Base-by-base conservation (phyloP, 1,284 basidiomycete species). In the Pseudozyma tsukubaensis region DNA sequence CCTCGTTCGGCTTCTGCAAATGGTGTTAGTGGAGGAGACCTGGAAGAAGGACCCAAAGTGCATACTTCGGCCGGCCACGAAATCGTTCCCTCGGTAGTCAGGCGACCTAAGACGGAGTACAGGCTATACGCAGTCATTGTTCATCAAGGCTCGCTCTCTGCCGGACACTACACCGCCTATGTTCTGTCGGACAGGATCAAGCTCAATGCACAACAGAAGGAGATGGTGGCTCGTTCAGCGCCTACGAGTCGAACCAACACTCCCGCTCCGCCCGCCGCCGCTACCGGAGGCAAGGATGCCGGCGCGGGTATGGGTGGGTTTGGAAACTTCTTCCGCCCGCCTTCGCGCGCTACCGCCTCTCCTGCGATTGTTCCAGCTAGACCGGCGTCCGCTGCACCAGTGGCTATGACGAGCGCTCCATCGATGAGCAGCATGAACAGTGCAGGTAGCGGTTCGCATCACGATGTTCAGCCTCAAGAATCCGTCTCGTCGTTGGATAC, bases 111-210 rank as follows among this genome's bases (percentile, higher is more conserved):
- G 55, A 78, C 78, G n/a, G 60, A 77, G 66, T 85, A 84, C 73
- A 57, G 72, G 47, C 76, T 84, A 32, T 84, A 79, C 48, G 92
- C 93, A 24, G 91, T 96, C 2, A 92, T 97, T 4, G 93, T 95
- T 52, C 94, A 97, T 42, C 74, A 77, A 44, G 80, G 79, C 29
- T 74, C 76, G 43, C 62, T 81, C 50, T 68, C 64, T 9, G 72
- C 71, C 3, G 80, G 80, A 12, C 80, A 82, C 55, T 82, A 82
- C 49, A 82, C 78, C 4, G 77, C 79, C 9, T 82, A 76, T 51
- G 77, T 81, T 18, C 64, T 78, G 18, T 75, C 78, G 19, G 76
- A 78, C 43, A 24, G 71, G 24, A 71, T 77, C 70, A 69, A 68
- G 54, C 37, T 72, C n/a, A 76, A 69, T 48, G 72, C 70, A 4